A percentile compares a stretch with the other conserved stretches of the same genome.
Evolutionary conservation across 352 stramenopile genomes (phyloP).

Genomic region (Phytophthora litchii): DNA sequence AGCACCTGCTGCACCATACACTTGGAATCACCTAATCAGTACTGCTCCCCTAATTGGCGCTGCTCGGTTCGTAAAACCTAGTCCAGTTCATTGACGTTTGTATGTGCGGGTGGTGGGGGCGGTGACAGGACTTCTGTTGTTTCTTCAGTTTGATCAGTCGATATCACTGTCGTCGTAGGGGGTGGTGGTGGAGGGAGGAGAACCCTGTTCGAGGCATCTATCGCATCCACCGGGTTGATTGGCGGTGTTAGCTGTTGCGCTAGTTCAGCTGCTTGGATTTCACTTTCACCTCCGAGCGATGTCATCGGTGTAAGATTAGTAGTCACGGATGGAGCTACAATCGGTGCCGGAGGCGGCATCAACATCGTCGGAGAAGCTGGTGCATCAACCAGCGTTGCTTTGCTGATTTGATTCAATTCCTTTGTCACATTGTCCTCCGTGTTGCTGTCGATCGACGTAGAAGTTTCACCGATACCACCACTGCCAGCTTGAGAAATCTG

Average conservation of each 20-base stretch:
- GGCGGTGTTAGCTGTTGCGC: background rate
- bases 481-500: conserved; percentile 26
- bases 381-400: background rate
- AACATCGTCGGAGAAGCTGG: conserved; percentile 2
- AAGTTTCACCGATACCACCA: conserved; percentile 14
- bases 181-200: conserved; percentile 18
- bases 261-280: background rate
- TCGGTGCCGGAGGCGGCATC: conserved; percentile 15
- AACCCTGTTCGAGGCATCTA: background rate
- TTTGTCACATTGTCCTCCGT: background rate
- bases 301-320: background rate
- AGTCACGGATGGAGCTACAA: background rate
- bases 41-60: background rate
- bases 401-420: background rate
- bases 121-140: background rate
- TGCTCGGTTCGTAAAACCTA: conserved; percentile 16
- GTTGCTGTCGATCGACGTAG: background rate
- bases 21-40: too few species aligned
- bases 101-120: conserved; percentile 21
- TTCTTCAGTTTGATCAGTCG: conserved; percentile 6
- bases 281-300: background rate
- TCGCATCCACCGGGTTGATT: background rate
- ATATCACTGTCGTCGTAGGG: conserved; percentile 12
- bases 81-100: conserved; percentile 62
- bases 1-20: background rate